These are phyloP conservation scores for Candida wancherniae DNA, from an alignment of 805 yeast species.

Conservation along the genomic window DNA sequence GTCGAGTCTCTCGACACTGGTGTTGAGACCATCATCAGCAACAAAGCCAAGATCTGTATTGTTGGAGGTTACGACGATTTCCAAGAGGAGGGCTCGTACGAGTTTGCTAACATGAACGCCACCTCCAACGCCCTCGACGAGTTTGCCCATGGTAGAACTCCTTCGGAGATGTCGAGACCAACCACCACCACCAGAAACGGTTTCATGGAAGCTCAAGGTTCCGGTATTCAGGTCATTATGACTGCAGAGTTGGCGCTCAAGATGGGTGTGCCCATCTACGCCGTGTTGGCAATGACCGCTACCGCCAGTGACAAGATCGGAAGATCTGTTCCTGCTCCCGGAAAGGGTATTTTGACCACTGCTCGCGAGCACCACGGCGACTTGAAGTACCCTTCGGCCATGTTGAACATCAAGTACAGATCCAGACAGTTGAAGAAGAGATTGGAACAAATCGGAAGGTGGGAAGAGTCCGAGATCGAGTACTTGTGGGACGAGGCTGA, in stretches of 20 bases:
- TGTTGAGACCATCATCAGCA: conserved; percentile 86
- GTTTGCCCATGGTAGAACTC: conserved; percentile 93
- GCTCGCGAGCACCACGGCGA: conserved; percentile 89
- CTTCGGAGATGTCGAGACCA: conserved; percentile 98
- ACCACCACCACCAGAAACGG: conserved; percentile 94
- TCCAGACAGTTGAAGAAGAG: conserved; percentile 83
- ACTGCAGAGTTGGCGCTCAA: conserved; percentile 86
- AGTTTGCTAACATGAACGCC: conserved; percentile 98
- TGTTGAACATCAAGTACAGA: conserved; percentile 89
- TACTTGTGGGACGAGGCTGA: conserved; percentile 68
- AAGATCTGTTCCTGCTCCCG: conserved; percentile 99
- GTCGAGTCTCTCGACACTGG: conserved; percentile 96
- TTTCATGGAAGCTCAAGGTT: conserved; percentile 99
- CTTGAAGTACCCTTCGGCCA: conserved; percentile 71
- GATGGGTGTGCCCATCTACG: conserved; percentile 99
- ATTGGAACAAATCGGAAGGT: conserved; percentile 66
- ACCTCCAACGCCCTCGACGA: conserved; percentile 88
- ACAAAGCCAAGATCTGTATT: conserved; percentile 92
- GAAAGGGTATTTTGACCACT: conserved; percentile 97
- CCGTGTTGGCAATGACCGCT: conserved; percentile 88
- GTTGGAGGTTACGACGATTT: conserved; percentile 99
- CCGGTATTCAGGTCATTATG: conserved; percentile 97
- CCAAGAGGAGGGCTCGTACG: conserved; percentile 98
- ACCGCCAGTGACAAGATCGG: conserved; percentile 99
- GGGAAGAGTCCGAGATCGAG: conserved; percentile 81